Evolutionary conservation across 2,329 filamentous ascomycete species (phyloP), one percentile per base, ranked within the genome.

Genomic region (Claviceps digitariae): DNA sequence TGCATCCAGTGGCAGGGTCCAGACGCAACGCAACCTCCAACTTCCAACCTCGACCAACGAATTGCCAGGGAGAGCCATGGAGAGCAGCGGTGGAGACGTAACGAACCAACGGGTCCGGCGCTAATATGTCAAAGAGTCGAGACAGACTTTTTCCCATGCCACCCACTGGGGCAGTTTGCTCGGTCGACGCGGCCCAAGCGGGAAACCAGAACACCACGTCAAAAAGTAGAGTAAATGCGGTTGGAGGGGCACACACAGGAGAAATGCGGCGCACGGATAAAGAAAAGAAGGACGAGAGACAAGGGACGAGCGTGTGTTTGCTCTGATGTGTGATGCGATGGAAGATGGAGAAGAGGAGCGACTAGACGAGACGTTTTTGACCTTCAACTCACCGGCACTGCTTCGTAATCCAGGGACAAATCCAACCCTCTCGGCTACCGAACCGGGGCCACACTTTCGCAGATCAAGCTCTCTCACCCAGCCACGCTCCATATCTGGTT

Each of bases 371-470:
- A 54, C 56, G 8, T 29, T 29, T 29, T 15, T 1, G 17, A 10
- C 21, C 10, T 23, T 21, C 2, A 51, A 38, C 78, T 75, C 66
- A 82, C 79, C 78, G 63, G 79, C 74, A 63, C 78, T 81, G 57
- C 77, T 79, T 62, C 75, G 79, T 52, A 82, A 67, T 34, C 73
- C 79, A 2, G 79, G 78, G 44, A 82, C 73, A 43, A 74, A 69
- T 63, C 75, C 79, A 66, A 81, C 72, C 59, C 72, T 72, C 63
- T 79, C 74, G 53, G 73, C 72, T 58, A 80, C 71, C 50, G 74
- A 73, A 58, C 69, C 72, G 46, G 71, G 67, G 53, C 72, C 67
- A 56, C 69, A 74, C 52, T 69, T 66, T 57, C 72, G 73, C 60
- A 79, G 64, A 60, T 78, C 71, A 58, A 78, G 71, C 69, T 77